Percentiles rank a stretch among this genome's conserved stretches.
Evolutionary conservation across 2,329 filamentous ascomycete genomes (phyloP).

Genomic region (Ophiostoma piceae): DNA sequence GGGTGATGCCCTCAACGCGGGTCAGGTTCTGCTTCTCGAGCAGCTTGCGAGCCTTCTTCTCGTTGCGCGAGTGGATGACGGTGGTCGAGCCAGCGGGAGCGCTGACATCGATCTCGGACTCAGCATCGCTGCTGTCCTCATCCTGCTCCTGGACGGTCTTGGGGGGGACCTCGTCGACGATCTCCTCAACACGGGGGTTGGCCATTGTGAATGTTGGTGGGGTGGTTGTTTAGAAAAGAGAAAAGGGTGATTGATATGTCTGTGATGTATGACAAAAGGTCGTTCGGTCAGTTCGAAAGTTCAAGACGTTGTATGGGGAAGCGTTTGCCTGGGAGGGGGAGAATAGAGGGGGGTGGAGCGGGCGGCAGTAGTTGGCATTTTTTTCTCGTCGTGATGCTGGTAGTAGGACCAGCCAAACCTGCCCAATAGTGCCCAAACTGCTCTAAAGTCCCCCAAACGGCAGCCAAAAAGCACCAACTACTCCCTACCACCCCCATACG

Average conservation of each 20-base stretch:
- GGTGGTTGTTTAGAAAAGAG: neutral
- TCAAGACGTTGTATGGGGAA: neutral
- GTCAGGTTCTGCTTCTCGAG: constrained; percentile 97
- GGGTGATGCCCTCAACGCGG: constrained; percentile 94
- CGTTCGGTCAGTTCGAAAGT: constrained; percentile 8
- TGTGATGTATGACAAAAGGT: constrained; percentile 5
- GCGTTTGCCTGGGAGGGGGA: constrained; percentile 7
- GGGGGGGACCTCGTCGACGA: constrained; percentile 81
- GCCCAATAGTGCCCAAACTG: neutral
- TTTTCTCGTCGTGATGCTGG: constrained; percentile 19
- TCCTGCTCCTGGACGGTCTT: constrained; percentile 75
- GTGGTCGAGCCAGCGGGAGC: constrained; percentile 73
- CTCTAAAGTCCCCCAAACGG: neutral
- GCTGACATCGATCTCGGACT: constrained; percentile 70
- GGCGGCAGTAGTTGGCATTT: constrained; percentile 15
- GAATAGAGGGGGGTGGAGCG: constrained; percentile 16
- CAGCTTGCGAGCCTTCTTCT: constrained; percentile 99
- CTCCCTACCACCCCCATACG: neutral
- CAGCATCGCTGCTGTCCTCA: constrained; percentile 61
- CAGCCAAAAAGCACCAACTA: constrained; percentile 7
- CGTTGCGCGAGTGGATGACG: constrained; percentile 95
- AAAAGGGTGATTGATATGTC: neutral
- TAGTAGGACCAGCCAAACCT: neutral
- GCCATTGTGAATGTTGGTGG: constrained; percentile 58
- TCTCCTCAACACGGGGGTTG: constrained; percentile 96